These are phyloP conservation scores for Rutstroemia sp. DNA, from an alignment of 2,329 filamentous ascomycete species.

Conservation along the genomic window DNA sequence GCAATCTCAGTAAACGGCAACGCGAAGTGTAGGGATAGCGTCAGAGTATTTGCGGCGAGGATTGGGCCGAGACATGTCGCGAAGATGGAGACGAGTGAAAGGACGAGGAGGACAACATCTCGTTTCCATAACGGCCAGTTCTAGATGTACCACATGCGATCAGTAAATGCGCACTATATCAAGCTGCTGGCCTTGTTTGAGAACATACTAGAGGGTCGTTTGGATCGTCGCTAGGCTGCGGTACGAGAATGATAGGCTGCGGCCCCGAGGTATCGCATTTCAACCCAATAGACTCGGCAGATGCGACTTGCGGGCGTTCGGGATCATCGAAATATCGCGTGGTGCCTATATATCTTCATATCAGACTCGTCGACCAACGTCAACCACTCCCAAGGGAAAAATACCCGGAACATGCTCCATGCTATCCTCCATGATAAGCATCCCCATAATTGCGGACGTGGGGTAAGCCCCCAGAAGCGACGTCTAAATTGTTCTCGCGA, in stretches of 20 bases:
- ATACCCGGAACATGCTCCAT: constrained; percentile 69
- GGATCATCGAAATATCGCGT: constrained; percentile 58
- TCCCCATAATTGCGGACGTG: constrained; percentile 22
- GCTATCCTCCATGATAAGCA: constrained; percentile 60
- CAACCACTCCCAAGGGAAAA: constrained; percentile 12
- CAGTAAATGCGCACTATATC: background rate
- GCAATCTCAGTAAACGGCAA: constrained; percentile 68
- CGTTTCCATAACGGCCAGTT: constrained; percentile 85
- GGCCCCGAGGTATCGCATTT: constrained; percentile 67
- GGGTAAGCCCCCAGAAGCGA: background rate
- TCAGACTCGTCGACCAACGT: background rate
- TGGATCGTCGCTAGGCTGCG: constrained; percentile 84
- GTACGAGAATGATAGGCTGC: constrained; percentile 71
- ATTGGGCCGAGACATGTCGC: constrained; percentile 79
- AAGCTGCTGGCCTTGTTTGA: background rate
- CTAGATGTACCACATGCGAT: constrained; percentile 31
- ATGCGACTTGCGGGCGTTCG: constrained; percentile 37
- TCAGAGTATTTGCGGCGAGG: constrained; percentile 81
- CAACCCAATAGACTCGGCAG: constrained; percentile 39
- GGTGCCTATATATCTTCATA: constrained; percentile 38
- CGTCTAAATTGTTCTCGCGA: background rate
- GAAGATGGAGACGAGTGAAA: constrained; percentile 76
- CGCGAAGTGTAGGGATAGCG: constrained; percentile 59
- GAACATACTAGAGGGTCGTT: constrained; percentile 69
- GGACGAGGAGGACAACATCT: constrained; percentile 69